Evolutionary conservation across 2,329 filamentous ascomycete genomes (phyloP), one percentile per base, ranked within the genome.

Genomic region (Orbilia oligospora): DNA sequence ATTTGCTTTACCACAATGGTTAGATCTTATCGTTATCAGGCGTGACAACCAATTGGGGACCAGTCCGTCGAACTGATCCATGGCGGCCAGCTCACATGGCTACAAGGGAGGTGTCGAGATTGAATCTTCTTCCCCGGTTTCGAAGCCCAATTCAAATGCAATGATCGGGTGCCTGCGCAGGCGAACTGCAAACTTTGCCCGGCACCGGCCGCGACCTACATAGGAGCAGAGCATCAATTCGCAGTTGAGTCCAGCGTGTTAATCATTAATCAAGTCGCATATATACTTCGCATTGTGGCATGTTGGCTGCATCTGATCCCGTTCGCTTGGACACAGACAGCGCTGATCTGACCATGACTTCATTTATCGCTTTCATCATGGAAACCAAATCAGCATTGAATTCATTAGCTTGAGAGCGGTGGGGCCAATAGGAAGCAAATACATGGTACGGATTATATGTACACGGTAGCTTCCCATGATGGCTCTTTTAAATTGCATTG

Each of bases 21-120:
- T 51, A 58, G 70, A 73, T 73, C 70, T 73, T 73, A 73, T 73
- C 70, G 70, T 73, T 73, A 73, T 73, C 70, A 49, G 48, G 18
- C 18, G 61, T 33, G 30, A 30, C 20, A 58, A 30, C 70, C 70
- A 73, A 73, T 73, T 55, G 67, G 67, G 61, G 66, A 51, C 58
- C 66, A 36, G 51, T 51, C 44, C 51, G 36, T 56, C 51, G 27
- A 69, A 51, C 14, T 33, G 16, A 71, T 65, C 68, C 68, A 71
- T 71, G 68, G 33, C 12, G 20, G 22, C 56, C 44, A 41, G 56
- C 44, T 41, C 30, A 41, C 44, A 71, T 71, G 56, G 53, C 44
- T 63, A 63, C 55, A 44, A 46, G 44, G 38, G 20, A 33, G 49
- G 27, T 14, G 27, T 33, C 18, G 49, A 68, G 65, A 68, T 49